Percentiles rank a stretch among this genome's conserved stretches.
Evolutionary conservation across 306 rosid genomes (phyloP).

Genomic region (Inga leiocalycina): DNA sequence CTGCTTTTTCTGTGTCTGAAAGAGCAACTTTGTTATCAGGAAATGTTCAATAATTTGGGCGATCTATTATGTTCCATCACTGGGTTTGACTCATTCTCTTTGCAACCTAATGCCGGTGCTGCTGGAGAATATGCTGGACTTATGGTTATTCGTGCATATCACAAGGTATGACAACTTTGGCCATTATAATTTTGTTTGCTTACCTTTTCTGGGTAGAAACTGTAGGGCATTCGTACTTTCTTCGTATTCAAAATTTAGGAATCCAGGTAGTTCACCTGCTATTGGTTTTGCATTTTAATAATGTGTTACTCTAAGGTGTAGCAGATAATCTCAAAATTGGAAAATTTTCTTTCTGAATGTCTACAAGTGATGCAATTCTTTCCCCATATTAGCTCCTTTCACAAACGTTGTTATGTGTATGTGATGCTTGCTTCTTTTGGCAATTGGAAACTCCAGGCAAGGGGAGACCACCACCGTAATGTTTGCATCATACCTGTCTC

Average conservation of each 20-base stretch:
- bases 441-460: slow-evolving; percentile 63
- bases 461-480: slow-evolving; percentile 93
- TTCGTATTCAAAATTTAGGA: slow-evolving; percentile 22
- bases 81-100: slow-evolving; percentile 96
- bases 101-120: slow-evolving; percentile 99
- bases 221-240: slow-evolving; percentile 2
- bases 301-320: background rate
- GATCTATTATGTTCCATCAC: slow-evolving; percentile 81
- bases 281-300: slow-evolving; percentile 18
- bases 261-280: slow-evolving; percentile 15
- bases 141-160: slow-evolving; percentile 99
- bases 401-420: background rate
- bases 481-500: slow-evolving; percentile 98
- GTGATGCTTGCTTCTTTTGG: slow-evolving; percentile 30
- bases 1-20: slow-evolving; percentile 41
- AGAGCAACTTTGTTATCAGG: slow-evolving; percentile 57
- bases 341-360: slow-evolving; percentile 34
- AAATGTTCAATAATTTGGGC: slow-evolving; percentile 91
- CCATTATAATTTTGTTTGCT: slow-evolving; percentile 24
- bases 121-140: slow-evolving; percentile 99
- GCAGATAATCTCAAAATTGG: background rate
- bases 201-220: slow-evolving; percentile 5
- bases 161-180: slow-evolving; percentile 55
- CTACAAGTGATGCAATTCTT: slow-evolving; percentile 15
- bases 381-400: slow-evolving; percentile 3